Percentiles rank a stretch among this genome's conserved stretches.
Evolutionary conservation across 2,329 filamentous ascomycete species (phyloP).

Genomic region (Trichoderma endophyticum): DNA sequence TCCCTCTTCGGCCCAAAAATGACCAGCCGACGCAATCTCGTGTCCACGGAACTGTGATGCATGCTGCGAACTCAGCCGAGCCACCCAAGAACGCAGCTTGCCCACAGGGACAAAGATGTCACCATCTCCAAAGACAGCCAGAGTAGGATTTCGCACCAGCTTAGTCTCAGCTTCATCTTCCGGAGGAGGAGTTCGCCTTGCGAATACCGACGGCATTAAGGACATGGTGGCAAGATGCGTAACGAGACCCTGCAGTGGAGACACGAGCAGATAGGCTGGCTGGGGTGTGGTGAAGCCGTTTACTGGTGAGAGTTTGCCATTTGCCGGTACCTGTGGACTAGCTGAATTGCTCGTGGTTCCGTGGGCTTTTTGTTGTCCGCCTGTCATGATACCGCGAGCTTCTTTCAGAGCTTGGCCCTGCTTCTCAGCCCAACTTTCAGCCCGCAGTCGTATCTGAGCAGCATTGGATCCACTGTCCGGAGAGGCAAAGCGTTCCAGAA

Average conservation of each 20-base stretch:
- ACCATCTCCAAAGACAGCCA: constrained; percentile 71
- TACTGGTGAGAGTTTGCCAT: constrained; percentile 32
- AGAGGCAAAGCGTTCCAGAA: constrained; percentile 58
- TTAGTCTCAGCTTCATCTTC: constrained; percentile 48
- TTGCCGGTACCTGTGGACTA: constrained; percentile 5
- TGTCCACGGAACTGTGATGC: constrained; percentile 46
- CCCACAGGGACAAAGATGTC: constrained; percentile 69
- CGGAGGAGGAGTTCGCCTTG: constrained; percentile 25
- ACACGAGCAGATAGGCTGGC: constrained; percentile 62
- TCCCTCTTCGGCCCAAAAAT: constrained; percentile 61
- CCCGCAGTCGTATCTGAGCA: constrained; percentile 67
- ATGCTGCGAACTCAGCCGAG: constrained; percentile 43
- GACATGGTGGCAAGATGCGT: constrained; percentile 62
- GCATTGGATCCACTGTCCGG: constrained; percentile 55
- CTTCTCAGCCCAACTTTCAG: constrained; percentile 63
- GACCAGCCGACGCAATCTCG: constrained; percentile 54
- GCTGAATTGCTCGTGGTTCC: constrained; percentile 20
- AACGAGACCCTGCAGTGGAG: constrained; percentile 60
- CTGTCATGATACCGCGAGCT: constrained; percentile 32
- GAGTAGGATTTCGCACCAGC: constrained; percentile 55
- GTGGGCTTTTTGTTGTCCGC: constrained; percentile 22
- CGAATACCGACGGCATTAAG: constrained; percentile 38
- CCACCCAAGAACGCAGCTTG: constrained; percentile 65
- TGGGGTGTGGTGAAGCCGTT: constrained; percentile 36
- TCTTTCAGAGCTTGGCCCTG: constrained; percentile 50